Evolutionary conservation across 1,139 yeast species (phyloP).

Genomic region (Blastobotrys elegans): DNA sequence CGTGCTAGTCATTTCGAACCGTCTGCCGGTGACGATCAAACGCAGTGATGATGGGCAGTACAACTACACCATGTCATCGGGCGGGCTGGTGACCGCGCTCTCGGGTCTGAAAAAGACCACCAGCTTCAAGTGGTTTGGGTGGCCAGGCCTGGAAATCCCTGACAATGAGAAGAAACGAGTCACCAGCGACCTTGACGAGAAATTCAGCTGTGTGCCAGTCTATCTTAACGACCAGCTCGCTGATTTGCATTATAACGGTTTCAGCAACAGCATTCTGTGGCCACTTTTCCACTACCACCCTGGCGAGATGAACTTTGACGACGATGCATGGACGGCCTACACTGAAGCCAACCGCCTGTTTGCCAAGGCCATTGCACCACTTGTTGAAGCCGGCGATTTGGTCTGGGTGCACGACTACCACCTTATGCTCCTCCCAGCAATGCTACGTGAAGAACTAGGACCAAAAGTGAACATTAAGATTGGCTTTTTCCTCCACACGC

Average conservation of each 20-base stretch:
- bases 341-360: slow-evolving; percentile 86
- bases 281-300: slow-evolving; percentile 98
- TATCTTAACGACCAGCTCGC: slow-evolving; percentile 85
- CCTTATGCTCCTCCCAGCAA: slow-evolving; percentile 87
- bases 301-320: slow-evolving; percentile 98
- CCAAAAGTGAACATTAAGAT: slow-evolving; percentile 55
- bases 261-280: slow-evolving; percentile 88
- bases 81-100: slow-evolving; percentile 93
- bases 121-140: slow-evolving; percentile 95
- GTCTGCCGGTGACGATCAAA: slow-evolving; percentile 89
- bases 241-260: slow-evolving; percentile 94
- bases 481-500: slow-evolving; percentile 96
- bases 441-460: slow-evolving; percentile 67
- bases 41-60: slow-evolving; percentile 64
- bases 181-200: slow-evolving; percentile 60
- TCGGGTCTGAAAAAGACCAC: slow-evolving; percentile 85
- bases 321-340: slow-evolving; percentile 96
- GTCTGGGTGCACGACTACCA: slow-evolving; percentile 99
- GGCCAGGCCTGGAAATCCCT: slow-evolving; percentile 88
- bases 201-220: slow-evolving; percentile 88
- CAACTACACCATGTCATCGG: slow-evolving; percentile 81
- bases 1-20: slow-evolving; percentile 87
- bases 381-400: slow-evolving; percentile 76
- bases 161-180: slow-evolving; percentile 67
- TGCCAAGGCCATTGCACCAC: slow-evolving; percentile 67